These are phyloP conservation scores for Penicillium sp. DNA, from an alignment of 2,329 filamentous ascomycete species.

Conservation along the genomic window DNA sequence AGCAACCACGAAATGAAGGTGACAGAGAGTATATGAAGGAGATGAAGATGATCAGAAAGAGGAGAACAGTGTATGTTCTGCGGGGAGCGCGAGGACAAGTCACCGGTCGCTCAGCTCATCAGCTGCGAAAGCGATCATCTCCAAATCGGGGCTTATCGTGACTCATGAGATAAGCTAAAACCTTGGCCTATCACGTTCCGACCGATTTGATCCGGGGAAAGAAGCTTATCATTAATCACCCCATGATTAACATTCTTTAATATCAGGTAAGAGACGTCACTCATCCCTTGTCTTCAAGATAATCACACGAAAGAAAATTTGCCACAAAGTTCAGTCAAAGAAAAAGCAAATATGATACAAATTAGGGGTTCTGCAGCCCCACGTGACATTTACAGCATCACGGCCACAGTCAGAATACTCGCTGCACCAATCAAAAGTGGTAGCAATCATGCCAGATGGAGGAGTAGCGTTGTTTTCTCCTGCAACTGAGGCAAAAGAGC, in stretches of 20 bases:
- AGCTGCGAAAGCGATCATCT: constrained; percentile 3
- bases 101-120: constrained; percentile 11
- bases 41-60: not conserved
- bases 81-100: constrained; percentile 4
- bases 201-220: constrained; percentile 3
- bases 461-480: constrained; percentile 10
- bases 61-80: not conserved
- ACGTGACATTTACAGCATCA: constrained; percentile 20
- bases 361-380: not conserved
- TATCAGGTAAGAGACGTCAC: not conserved
- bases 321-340: not conserved
- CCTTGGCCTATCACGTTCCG: constrained; percentile 1
- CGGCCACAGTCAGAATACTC: constrained; percentile 22
- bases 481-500: constrained; percentile 7
- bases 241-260: not conserved
- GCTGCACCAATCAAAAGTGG: constrained; percentile 20
- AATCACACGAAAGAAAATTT: not conserved
- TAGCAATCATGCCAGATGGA: constrained; percentile 18
- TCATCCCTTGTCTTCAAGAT: not conserved
- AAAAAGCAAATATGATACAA: not conserved
- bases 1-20: not conserved
- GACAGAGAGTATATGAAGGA: not conserved
- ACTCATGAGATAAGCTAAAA: constrained; percentile 16
- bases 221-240: not conserved
- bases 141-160: constrained; percentile 12